Conservation (phyloP, 2,329 filamentous ascomycete species). For the Fusarium poae region DNA sequence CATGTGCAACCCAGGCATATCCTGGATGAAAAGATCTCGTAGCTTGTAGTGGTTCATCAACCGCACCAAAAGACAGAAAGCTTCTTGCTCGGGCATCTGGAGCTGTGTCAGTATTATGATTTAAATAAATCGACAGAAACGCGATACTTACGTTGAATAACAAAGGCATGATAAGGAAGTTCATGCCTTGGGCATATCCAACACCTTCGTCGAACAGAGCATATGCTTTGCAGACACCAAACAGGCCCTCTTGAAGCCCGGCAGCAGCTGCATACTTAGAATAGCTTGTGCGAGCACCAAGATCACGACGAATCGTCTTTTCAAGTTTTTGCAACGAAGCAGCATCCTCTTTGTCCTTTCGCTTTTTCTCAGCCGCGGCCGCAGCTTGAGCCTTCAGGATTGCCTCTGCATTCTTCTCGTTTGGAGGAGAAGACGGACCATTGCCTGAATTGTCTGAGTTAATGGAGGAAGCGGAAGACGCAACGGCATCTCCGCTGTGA, state of each 20-base stretch:
- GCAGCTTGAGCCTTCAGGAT: conserved; percentile 74
- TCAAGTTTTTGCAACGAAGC: conserved; percentile 84
- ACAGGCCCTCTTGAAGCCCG: conserved; percentile 91
- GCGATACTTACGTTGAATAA: conserved; percentile 82
- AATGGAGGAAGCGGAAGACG: conserved; percentile 86
- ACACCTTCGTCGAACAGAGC: conserved; percentile 94
- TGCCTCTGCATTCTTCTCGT: conserved; percentile 74
- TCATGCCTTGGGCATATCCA: conserved; percentile 98
- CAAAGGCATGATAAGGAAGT: conserved; percentile 96
- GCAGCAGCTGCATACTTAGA: conserved; percentile 95
- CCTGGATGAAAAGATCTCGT: conserved; percentile 91
- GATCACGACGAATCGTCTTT: conserved; percentile 89
- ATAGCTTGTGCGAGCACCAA: conserved; percentile 93
- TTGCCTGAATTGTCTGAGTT: conserved; percentile 81
- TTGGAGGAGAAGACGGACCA: conserved; percentile 67
- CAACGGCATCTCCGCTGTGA: conserved; percentile 73
- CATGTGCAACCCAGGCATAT: conserved; percentile 96
- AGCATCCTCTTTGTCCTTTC: conserved; percentile 82
- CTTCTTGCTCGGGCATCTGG: conserved; percentile 95
- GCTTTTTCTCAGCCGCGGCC: conserved; percentile 76
- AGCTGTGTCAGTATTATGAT: conserved; percentile 20
- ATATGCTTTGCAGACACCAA: conserved; percentile 97
- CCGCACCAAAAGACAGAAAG: conserved; percentile 91
- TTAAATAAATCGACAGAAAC: no score
- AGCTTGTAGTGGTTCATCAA: conserved; percentile 97